Percentiles rank a stretch among this genome's conserved stretches.
phyloP scores from a whole-genome alignment of 352 stramenopile species.

The Globisporangium barbulae region DNA sequence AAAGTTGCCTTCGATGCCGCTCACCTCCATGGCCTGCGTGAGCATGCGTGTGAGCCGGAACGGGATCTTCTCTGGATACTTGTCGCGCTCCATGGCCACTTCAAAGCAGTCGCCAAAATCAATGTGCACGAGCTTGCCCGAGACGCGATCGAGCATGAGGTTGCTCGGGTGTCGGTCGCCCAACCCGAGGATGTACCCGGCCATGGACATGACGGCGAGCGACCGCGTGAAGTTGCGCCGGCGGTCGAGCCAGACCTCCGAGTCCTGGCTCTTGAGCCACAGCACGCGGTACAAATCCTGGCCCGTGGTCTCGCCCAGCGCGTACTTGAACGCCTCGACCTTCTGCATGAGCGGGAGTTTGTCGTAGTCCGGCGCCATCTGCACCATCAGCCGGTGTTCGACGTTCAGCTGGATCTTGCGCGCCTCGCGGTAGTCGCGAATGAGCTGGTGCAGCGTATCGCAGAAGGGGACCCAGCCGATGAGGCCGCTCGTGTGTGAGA shows the following conservation, averaged over 20 bases:
- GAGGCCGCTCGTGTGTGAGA: slow-evolving; percentile 98
- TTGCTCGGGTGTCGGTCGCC: slow-evolving; percentile 99
- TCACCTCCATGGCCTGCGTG: slow-evolving; percentile 98
- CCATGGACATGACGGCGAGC: slow-evolving; percentile 99
- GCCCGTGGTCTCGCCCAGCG: slow-evolving; percentile 91
- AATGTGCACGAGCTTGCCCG: slow-evolving; percentile 99
- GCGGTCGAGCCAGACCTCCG: slow-evolving; percentile 98
- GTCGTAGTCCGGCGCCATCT: slow-evolving; percentile 98
- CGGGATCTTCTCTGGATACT: slow-evolving; percentile 99
- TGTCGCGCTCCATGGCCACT: slow-evolving; percentile 99
- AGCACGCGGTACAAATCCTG: slow-evolving; percentile 99
- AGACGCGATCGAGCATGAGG: slow-evolving; percentile 99
- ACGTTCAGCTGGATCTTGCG: slow-evolving; percentile 95
- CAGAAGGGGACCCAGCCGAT: slow-evolving; percentile 99
- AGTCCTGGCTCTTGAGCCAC: slow-evolving; percentile 99
- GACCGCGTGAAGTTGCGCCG: slow-evolving; percentile 98
- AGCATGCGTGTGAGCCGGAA: slow-evolving; percentile 99
- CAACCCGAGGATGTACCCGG: slow-evolving; percentile 99
- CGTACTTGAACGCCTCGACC: slow-evolving; percentile 97
- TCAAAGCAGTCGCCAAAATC: slow-evolving; percentile 99
- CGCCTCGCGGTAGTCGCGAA: slow-evolving; percentile 94
- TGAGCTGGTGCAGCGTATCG: slow-evolving; percentile 99
- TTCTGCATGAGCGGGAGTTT: slow-evolving; percentile 99
- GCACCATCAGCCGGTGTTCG: slow-evolving; percentile 97
- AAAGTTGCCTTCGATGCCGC: slow-evolving; percentile 99